phyloP scores from a whole-genome alignment of 441 rosid genomes.

The Rhodomyrtus psidioides region DNA sequence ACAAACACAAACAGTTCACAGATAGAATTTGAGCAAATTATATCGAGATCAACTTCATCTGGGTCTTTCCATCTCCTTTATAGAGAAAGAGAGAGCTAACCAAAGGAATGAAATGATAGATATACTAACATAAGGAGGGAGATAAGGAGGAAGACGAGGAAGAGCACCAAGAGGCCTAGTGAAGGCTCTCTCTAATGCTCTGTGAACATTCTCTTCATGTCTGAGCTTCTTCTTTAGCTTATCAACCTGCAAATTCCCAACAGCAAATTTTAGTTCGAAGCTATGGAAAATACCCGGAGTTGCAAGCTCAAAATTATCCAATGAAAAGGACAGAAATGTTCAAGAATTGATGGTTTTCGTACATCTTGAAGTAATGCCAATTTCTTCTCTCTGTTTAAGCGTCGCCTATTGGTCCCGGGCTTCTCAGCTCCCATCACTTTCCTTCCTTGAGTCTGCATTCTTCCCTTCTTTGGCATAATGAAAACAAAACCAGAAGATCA shows the following conservation, averaged over 20 bases:
- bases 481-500: slow-evolving; percentile 7
- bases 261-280: neutral
- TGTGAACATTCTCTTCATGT: slow-evolving; percentile 93
- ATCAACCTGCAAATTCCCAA: slow-evolving; percentile 54
- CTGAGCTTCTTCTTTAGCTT: slow-evolving; percentile 81
- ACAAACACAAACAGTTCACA: neutral
- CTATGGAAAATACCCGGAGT: neutral
- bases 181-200: slow-evolving; percentile 89
- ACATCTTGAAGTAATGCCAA: slow-evolving; percentile 84
- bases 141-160: slow-evolving; percentile 88
- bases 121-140: slow-evolving; percentile 67
- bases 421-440: slow-evolving; percentile 31
- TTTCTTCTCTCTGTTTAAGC: slow-evolving; percentile 65
- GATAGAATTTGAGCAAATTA: neutral
- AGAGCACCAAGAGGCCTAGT: slow-evolving; percentile 90
- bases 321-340: neutral
- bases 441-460: slow-evolving; percentile 38
- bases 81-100: neutral
- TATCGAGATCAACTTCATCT: neutral
- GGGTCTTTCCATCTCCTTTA: neutral
- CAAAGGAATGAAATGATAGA: neutral
- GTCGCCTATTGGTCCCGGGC: slow-evolving; percentile 38
- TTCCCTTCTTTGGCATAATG: slow-evolving; percentile 26
- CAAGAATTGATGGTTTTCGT: slow-evolving; percentile 2
- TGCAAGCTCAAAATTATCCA: neutral